These are phyloP conservation scores for Oligophagozyma castellii DNA, from an alignment of 1,139 yeast species.

Conservation along the genomic window DNA sequence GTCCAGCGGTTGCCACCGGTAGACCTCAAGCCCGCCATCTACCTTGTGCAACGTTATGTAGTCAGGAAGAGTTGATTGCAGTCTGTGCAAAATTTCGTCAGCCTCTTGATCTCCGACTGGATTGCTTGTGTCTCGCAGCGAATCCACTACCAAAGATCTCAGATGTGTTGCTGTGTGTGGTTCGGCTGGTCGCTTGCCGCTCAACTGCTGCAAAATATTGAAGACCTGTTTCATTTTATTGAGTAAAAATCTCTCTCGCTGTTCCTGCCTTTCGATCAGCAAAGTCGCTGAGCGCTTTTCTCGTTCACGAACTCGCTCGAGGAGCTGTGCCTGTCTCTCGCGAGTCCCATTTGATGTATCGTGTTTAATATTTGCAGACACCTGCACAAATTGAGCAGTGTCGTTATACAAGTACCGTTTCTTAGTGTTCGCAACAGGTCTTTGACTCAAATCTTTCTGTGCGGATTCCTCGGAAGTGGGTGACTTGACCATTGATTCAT, in stretches of 20 bases:
- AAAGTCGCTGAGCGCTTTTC: conserved; percentile 18
- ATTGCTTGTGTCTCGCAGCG: conserved; percentile 23
- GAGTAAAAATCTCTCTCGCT: conserved; percentile 28
- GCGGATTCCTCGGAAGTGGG: not conserved
- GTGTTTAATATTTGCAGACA: not conserved
- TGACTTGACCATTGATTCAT: no score
- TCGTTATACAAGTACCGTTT: conserved; percentile 11
- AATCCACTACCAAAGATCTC: conserved; percentile 21
- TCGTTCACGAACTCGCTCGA: conserved; percentile 18
- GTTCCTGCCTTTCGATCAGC: conserved; percentile 22
- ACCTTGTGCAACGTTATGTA: conserved; percentile 11
- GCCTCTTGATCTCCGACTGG: conserved; percentile 25
- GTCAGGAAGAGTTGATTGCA: conserved; percentile 11
- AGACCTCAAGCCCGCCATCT: conserved; percentile 20
- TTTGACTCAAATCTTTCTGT: no score
- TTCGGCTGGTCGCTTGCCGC: conserved; percentile 10
- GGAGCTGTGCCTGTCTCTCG: conserved; percentile 13
- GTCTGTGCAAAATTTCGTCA: conserved; percentile 15
- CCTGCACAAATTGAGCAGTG: no score
- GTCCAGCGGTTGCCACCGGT: conserved; percentile 14
- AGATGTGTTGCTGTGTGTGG: conserved; percentile 25
- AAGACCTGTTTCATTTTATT: conserved; percentile 30
- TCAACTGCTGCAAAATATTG: conserved; percentile 21
- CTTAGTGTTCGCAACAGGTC: conserved; percentile 10
- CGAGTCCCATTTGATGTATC: conserved; percentile 1